A percentile compares a stretch with the other conserved stretches of the same genome.
These are phyloP conservation scores for Cenchrus fungigraminus DNA, from an alignment of 176 grass and related monocot species.

Conservation along the genomic window DNA sequence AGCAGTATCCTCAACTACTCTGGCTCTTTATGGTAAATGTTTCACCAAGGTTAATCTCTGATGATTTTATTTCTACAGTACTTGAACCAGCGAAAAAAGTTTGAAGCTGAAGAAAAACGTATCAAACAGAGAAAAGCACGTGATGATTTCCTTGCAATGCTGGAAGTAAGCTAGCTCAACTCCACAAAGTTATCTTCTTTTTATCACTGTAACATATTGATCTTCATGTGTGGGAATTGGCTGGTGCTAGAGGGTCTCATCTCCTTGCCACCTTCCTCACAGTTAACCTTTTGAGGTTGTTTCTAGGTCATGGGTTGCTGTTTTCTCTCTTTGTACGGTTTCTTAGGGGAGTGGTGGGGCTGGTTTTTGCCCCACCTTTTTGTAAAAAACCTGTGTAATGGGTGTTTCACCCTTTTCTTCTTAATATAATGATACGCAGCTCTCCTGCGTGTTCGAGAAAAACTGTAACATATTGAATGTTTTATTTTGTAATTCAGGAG, in stretches of 20 bases:
- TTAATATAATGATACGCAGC: too few relatives aligned
- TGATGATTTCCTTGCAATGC: slow-evolving; percentile 86
- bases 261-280: too few relatives aligned
- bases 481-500: slow-evolving; percentile 62
- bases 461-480: slow-evolving; percentile 22
- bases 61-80: slow-evolving; percentile 64
- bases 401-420: too few relatives aligned
- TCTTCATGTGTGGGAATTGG: too few relatives aligned
- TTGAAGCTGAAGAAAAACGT: slow-evolving; percentile 82
- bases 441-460: too few relatives aligned
- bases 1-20: slow-evolving; percentile 6
- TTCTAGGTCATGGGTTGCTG: too few relatives aligned
- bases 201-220: slow-evolving; percentile 27
- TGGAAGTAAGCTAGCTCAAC: slow-evolving; percentile 73
- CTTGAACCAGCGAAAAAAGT: slow-evolving; percentile 91
- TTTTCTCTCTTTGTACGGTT: too few relatives aligned
- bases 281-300: too few relatives aligned
- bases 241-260: too few relatives aligned
- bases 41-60: slow-evolving; percentile 1
- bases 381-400: too few relatives aligned
- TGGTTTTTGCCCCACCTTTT: too few relatives aligned
- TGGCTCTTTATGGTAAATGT: slow-evolving; percentile 17
- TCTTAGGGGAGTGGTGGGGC: too few relatives aligned
- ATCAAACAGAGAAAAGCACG: slow-evolving; percentile 92
- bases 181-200: background rate